Evolutionary conservation across 805 yeast species (phyloP).

Genomic region (Yarrowia keelungensis): DNA sequence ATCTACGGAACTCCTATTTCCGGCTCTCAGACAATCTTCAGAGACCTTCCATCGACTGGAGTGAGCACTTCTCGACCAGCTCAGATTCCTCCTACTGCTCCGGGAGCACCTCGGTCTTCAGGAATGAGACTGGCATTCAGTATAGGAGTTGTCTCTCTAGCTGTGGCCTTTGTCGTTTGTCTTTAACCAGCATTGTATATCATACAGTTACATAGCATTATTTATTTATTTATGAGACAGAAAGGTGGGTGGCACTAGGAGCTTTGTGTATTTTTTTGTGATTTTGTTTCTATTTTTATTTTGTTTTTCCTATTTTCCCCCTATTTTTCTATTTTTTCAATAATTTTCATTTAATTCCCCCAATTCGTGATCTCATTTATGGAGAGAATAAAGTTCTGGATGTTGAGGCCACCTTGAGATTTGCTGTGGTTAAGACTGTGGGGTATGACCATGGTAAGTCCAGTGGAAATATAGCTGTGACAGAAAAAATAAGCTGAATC

Average conservation of each 20-base stretch:
- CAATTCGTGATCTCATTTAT: no score
- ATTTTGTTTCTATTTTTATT: no score
- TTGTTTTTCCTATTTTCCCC: no score
- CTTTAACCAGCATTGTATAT: background rate
- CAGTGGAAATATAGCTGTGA: no score
- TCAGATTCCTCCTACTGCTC: conserved; percentile 14
- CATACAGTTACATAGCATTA: background rate
- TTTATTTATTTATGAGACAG: no score
- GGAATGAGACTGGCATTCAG: background rate
- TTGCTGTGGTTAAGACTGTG: background rate
- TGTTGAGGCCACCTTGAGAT: conserved; percentile 7
- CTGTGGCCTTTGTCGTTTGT: background rate
- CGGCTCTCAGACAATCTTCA: conserved; percentile 17
- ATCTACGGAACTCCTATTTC: conserved; percentile 19
- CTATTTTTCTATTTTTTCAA: no score
- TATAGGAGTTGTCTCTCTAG: background rate
- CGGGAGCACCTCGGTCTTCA: conserved; percentile 3
- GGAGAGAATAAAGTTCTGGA: background rate
- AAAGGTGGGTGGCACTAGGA: no score
- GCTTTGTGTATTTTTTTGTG: no score
- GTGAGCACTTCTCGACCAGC: background rate
- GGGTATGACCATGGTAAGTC: background rate
- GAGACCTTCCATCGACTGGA: background rate
- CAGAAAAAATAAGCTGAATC: no score
- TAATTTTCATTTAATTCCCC: no score